Evolutionary conservation across 1,139 yeast species (phyloP).

Genomic region (Scheffersomyces quercinus): DNA sequence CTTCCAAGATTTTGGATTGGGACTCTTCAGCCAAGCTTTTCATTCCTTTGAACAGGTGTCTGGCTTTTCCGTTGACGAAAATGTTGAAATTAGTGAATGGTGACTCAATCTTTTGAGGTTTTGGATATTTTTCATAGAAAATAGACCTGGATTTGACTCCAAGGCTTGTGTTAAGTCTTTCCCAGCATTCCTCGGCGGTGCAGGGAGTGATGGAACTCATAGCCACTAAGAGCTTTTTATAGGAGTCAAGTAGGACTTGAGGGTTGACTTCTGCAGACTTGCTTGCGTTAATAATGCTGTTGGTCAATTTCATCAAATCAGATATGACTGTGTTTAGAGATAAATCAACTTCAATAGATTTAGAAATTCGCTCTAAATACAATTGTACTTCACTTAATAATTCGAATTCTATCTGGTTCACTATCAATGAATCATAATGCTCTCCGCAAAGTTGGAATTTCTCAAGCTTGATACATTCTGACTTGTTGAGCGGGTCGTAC

Average conservation of each 20-base stretch:
- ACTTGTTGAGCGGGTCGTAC: no score
- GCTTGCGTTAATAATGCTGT: slow-evolving; percentile 43
- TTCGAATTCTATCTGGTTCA: slow-evolving; percentile 48
- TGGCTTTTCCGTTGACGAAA: slow-evolving; percentile 69
- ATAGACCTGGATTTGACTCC: slow-evolving; percentile 38
- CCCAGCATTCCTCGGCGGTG: slow-evolving; percentile 83
- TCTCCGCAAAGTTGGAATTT: slow-evolving; percentile 25
- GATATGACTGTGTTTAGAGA: slow-evolving; percentile 84
- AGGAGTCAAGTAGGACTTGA: slow-evolving; percentile 37
- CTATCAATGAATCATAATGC: slow-evolving; percentile 12
- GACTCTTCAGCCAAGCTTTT: slow-evolving; percentile 31
- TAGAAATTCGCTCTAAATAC: slow-evolving; percentile 52
- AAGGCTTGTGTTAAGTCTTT: slow-evolving; percentile 37
- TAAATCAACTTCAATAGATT: slow-evolving; percentile 58
- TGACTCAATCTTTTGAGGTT: slow-evolving; percentile 35
- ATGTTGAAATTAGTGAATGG: slow-evolving; percentile 46
- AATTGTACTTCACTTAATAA: slow-evolving; percentile 60
- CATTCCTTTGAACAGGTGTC: slow-evolving; percentile 45
- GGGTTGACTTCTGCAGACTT: slow-evolving; percentile 29
- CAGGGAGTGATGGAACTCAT: slow-evolving; percentile 82
- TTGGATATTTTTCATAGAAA: slow-evolving; percentile 58
- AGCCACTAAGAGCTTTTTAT: slow-evolving; percentile 53
- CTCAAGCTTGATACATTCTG: neutral
- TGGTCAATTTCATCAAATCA: slow-evolving; percentile 85
- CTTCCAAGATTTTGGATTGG: slow-evolving; percentile 21